Evolutionary conservation across 768 basidiomycete genomes (phyloP).

Genomic region (Mycena latifolia): DNA sequence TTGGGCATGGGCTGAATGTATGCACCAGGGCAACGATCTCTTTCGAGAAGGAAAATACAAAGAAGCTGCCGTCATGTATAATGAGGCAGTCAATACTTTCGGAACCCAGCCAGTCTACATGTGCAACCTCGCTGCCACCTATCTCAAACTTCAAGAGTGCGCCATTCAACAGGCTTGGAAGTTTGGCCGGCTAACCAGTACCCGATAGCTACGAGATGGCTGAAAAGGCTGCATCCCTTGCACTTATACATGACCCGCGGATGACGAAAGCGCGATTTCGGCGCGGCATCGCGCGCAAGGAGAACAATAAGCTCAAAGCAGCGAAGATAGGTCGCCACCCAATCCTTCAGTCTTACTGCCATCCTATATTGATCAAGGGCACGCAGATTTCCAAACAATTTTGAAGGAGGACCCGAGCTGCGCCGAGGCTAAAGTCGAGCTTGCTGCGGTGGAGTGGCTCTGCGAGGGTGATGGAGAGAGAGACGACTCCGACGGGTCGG

Average conservation of each 20-base stretch:
- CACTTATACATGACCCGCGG: conserved; percentile 48
- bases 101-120: conserved; percentile 49
- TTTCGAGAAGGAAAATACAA: conserved; percentile 47
- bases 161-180: conserved; percentile 15
- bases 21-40: conserved; percentile 47
- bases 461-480: not conserved
- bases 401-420: conserved; percentile 25
- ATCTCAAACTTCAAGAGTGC: conserved; percentile 51
- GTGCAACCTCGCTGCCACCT: conserved; percentile 51
- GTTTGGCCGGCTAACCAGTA: not conserved
- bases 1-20: not conserved
- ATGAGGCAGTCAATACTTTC: conserved; percentile 43
- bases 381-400: conserved; percentile 24
- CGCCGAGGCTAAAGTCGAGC: conserved; percentile 24
- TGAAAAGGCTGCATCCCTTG: conserved; percentile 52
- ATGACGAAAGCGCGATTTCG: conserved; percentile 54
- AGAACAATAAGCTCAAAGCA: conserved; percentile 30
- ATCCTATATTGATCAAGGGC: not conserved
- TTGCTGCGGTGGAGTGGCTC: not conserved
- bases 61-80: conserved; percentile 45
- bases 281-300: conserved; percentile 53
- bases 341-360: not conserved
- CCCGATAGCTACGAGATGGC: conserved; percentile 52
- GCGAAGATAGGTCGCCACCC: conserved; percentile 11
- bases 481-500: not conserved